A percentile compares a stretch with the other conserved stretches of the same genome.
phyloP scores from a whole-genome alignment of 805 yeast genomes.

The Blastobotrys terrestris region DNA sequence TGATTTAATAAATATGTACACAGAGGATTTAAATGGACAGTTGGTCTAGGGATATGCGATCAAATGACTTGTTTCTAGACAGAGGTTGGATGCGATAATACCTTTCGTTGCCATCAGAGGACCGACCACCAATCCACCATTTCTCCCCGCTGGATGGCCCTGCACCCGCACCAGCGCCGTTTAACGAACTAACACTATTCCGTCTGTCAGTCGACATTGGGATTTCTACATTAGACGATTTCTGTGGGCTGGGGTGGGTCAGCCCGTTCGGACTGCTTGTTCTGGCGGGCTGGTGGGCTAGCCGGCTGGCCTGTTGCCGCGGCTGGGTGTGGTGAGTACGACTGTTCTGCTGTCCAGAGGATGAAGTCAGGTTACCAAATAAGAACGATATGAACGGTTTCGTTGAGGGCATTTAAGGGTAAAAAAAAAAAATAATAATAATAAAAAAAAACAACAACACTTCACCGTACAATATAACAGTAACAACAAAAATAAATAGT shows the following conservation, averaged over 20 bases:
- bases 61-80: neutral
- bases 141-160: conserved; percentile 16
- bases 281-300: neutral
- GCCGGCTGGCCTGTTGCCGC: neutral
- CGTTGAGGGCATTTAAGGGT: conserved; percentile 19
- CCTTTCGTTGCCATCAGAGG: conserved; percentile 24
- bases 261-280: neutral
- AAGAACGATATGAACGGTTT: conserved; percentile 22
- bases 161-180: neutral
- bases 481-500: neutral
- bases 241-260: conserved; percentile 2
- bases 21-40: neutral
- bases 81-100: conserved; percentile 20
- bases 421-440: no score
- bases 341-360: neutral
- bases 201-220: conserved; percentile 10
- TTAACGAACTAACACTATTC: conserved; percentile 8
- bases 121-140: conserved; percentile 28
- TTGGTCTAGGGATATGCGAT: neutral
- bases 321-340: neutral
- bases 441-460: neutral
- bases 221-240: conserved; percentile 1
- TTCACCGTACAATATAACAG: neutral
- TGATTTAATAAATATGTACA: neutral
- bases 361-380: conserved; percentile 10